Conservation (phyloP, 2,329 filamentous ascomycete species). For the Exophiala alcalophila region DNA sequence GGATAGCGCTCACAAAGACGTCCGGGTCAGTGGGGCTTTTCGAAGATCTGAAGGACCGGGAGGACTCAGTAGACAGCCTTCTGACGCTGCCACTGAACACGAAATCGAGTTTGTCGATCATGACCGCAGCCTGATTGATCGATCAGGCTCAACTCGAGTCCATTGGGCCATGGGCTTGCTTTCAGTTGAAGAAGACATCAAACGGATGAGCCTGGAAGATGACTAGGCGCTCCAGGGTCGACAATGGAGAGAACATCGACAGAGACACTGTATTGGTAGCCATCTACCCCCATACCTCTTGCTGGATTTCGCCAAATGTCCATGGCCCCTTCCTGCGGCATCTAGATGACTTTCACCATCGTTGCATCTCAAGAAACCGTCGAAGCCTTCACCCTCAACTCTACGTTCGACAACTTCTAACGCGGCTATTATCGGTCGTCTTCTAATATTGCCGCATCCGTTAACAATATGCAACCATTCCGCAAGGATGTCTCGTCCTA, state of each 20-base stretch:
- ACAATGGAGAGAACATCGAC: too few relatives aligned
- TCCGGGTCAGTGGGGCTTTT: slow-evolving; percentile 31
- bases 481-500: slow-evolving; percentile 17
- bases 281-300: too few relatives aligned
- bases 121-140: slow-evolving; percentile 56
- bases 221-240: too few relatives aligned
- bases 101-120: slow-evolving; percentile 34
- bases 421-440: too few relatives aligned
- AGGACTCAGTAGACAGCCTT: not conserved
- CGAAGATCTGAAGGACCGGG: slow-evolving; percentile 54
- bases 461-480: slow-evolving; percentile 8
- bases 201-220: slow-evolving; percentile 54
- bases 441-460: too few relatives aligned
- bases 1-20: slow-evolving; percentile 26
- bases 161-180: slow-evolving; percentile 77
- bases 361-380: too few relatives aligned
- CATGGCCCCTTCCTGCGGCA: too few relatives aligned
- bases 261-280: too few relatives aligned
- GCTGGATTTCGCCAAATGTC: too few relatives aligned
- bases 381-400: too few relatives aligned
- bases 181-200: slow-evolving; percentile 72
- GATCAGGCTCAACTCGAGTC: slow-evolving; percentile 62
- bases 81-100: slow-evolving; percentile 23
- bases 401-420: too few relatives aligned
- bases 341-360: too few relatives aligned